A percentile compares a stretch with the other conserved stretches of the same genome.
Conservation (phyloP, 306 rosid species). For the Vigna mungo region DNA sequence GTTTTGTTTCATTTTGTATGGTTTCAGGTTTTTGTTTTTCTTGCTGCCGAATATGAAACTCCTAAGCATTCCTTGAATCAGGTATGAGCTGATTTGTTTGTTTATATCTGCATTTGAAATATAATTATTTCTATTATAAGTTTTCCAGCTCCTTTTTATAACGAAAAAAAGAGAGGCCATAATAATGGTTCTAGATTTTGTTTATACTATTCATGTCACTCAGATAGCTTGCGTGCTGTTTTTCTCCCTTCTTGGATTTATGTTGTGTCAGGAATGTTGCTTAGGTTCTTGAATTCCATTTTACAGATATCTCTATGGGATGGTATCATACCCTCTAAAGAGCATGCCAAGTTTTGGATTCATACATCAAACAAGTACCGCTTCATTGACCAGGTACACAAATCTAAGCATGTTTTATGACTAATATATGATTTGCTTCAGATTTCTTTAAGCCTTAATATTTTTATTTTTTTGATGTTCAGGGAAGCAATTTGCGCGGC, state of each 20-base stretch:
- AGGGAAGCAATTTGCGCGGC: slow-evolving; percentile 85
- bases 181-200: neutral
- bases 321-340: slow-evolving; percentile 74
- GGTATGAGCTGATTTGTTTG: slow-evolving; percentile 49
- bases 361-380: slow-evolving; percentile 81
- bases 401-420: slow-evolving; percentile 14
- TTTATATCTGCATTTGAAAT: slow-evolving; percentile 26
- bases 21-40: slow-evolving; percentile 79
- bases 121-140: no score
- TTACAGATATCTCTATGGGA: slow-evolving; percentile 89
- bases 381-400: slow-evolving; percentile 72
- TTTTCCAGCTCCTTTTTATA: neutral
- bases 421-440: neutral
- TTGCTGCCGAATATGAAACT: slow-evolving; percentile 89
- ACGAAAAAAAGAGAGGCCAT: neutral
- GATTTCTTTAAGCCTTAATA: slow-evolving; percentile 2
- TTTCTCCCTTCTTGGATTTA: neutral
- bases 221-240: neutral
- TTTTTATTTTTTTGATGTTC: slow-evolving; percentile 3
- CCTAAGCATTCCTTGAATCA: slow-evolving; percentile 74
- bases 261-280: slow-evolving; percentile 9
- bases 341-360: slow-evolving; percentile 65
- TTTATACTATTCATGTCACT: neutral
- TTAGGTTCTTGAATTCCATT: slow-evolving; percentile 21
- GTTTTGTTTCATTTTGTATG: slow-evolving; percentile 24